These are phyloP conservation scores for Melaleuca quinquenervia DNA, from an alignment of 345 rosid species.

Conservation along the genomic window DNA sequence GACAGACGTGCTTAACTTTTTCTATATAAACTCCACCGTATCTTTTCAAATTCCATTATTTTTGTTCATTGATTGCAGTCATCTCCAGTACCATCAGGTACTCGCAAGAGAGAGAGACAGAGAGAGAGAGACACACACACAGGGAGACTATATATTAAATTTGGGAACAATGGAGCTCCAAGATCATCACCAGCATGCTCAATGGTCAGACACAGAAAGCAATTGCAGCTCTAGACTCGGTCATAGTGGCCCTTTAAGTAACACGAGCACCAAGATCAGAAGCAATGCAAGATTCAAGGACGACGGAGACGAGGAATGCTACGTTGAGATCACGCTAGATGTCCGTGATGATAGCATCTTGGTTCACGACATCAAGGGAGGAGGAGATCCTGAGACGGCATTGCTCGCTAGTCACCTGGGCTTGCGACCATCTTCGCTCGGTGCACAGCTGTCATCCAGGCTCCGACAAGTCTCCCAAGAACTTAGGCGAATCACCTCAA, in stretches of 20 bases:
- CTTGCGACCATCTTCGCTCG: slow-evolving; percentile 21
- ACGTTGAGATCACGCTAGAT: slow-evolving; percentile 53
- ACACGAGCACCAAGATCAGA: slow-evolving; percentile 23
- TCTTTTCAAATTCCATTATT: neutral
- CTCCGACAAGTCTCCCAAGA: slow-evolving; percentile 50
- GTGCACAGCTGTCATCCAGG: slow-evolving; percentile 14
- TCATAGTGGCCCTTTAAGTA: slow-evolving; percentile 34
- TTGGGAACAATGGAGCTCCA: slow-evolving; percentile 21
- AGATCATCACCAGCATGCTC: slow-evolving; percentile 11
- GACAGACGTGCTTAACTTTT: neutral
- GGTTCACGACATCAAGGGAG: slow-evolving; percentile 15
- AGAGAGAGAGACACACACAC: neutral
- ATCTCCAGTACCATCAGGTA: neutral
- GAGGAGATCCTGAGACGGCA: slow-evolving; percentile 22
- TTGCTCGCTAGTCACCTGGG: slow-evolving; percentile 26
- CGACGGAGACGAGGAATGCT: slow-evolving; percentile 12
- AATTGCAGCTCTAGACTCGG: slow-evolving; percentile 14
- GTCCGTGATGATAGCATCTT: slow-evolving; percentile 32
- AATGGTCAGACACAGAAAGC: slow-evolving; percentile 34
- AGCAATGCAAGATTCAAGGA: slow-evolving; percentile 25
- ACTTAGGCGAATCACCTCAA: slow-evolving; percentile 40
- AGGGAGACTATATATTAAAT: neutral
- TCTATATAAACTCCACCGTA: neutral
- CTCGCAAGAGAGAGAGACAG: neutral
- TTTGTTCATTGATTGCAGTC: neutral